Percentiles rank a stretch among this genome's conserved stretches.
These are phyloP conservation scores for Vitis cinerea DNA, from an alignment of 164 flowering plant genomes.

Conservation along the genomic window DNA sequence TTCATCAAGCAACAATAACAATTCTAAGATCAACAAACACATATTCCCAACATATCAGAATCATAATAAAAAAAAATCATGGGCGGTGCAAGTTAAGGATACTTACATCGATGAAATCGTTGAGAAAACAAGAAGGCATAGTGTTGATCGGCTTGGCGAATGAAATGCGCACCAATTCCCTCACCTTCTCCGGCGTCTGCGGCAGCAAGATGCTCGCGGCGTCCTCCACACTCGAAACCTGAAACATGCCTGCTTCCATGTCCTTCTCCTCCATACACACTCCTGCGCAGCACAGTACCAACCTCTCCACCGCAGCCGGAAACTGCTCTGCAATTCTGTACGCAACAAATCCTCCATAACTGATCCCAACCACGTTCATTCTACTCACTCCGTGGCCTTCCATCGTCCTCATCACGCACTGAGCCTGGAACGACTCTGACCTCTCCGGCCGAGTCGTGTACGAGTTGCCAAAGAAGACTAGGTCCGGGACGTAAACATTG, in stretches of 20 bases:
- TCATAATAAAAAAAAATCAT: neutral
- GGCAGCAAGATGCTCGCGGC: conserved; percentile 37
- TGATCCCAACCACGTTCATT: conserved; percentile 42
- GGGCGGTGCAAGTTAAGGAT: neutral
- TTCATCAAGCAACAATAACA: neutral
- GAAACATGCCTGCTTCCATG: conserved; percentile 32
- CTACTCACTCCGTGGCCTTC: conserved; percentile 31
- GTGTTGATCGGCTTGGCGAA: conserved; percentile 22
- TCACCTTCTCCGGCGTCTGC: conserved; percentile 28
- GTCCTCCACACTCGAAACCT: conserved; percentile 30
- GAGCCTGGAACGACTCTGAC: conserved; percentile 55
- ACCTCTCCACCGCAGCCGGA: conserved; percentile 38
- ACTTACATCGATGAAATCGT: conserved; percentile 41
- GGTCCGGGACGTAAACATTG: conserved; percentile 60
- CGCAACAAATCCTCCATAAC: conserved; percentile 67
- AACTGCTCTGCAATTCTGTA: conserved; percentile 60
- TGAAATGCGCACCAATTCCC: conserved; percentile 19
- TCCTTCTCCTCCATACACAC: conserved; percentile 42
- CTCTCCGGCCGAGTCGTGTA: conserved; percentile 45
- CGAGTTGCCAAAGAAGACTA: conserved; percentile 59
- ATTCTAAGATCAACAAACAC: neutral
- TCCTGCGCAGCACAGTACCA: conserved; percentile 44
- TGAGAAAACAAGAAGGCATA: conserved; percentile 33
- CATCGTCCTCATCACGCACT: conserved; percentile 38
- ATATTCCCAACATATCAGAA: neutral